These are phyloP conservation scores for Hypericum androsaemum DNA, from an alignment of 345 rosid genomes.

Conservation along the genomic window DNA sequence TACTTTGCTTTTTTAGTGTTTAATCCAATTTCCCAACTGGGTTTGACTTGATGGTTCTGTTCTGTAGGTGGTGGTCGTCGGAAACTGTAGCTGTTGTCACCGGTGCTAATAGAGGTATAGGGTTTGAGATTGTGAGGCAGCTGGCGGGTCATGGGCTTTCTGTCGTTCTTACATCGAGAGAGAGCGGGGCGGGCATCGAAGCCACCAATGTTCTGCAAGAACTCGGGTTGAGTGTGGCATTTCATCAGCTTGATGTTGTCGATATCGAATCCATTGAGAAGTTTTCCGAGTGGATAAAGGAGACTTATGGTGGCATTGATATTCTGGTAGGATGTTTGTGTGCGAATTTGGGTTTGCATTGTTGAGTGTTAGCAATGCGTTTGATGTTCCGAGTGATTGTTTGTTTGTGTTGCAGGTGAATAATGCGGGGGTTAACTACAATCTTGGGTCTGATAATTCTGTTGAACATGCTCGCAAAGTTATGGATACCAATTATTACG, in stretches of 20 bases:
- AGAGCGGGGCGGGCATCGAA: conserved; percentile 62
- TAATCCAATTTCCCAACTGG: too few relatives aligned
- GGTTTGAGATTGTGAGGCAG: conserved; percentile 85
- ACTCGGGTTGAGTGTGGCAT: conserved; percentile 70
- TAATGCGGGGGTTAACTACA: conserved; percentile 90
- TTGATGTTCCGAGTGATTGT: not conserved
- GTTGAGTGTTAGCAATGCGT: conserved; percentile 8
- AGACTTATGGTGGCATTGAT: conserved; percentile 57
- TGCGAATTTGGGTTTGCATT: conserved; percentile 1
- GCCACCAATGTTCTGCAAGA: conserved; percentile 71
- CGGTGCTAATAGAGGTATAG: conserved; percentile 88
- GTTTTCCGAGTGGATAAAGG: conserved; percentile 55
- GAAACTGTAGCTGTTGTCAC: conserved; percentile 87
- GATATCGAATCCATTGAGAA: conserved; percentile 42
- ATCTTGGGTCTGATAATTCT: conserved; percentile 62
- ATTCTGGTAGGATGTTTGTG: conserved; percentile 44
- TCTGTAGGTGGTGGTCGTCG: conserved; percentile 80
- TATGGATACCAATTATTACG: conserved; percentile 65
- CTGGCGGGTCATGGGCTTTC: conserved; percentile 78
- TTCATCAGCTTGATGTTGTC: conserved; percentile 67
- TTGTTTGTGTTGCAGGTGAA: conserved; percentile 51
- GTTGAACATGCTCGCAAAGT: conserved; percentile 58
- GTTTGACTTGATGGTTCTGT: conserved; percentile 3
- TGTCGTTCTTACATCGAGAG: conserved; percentile 69
- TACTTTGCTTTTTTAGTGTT: too few relatives aligned